These are phyloP conservation scores for Celoporthe dispersa DNA, from an alignment of 2,329 filamentous ascomycete genomes.

Conservation along the genomic window DNA sequence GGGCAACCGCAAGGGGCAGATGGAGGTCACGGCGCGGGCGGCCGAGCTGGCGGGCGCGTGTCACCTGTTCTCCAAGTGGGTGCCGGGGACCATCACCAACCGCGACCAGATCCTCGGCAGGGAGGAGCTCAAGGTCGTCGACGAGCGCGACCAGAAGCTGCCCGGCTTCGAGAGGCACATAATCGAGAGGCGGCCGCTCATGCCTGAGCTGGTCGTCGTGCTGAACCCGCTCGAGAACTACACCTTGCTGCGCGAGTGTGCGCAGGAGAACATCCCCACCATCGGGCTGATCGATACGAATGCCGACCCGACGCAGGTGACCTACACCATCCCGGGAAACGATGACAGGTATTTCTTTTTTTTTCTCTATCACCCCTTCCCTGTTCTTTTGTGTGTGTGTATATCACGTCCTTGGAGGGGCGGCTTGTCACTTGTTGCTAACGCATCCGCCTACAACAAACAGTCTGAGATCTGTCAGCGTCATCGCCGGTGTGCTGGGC, in stretches of 20 bases:
- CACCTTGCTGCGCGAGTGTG: slow-evolving; percentile 88
- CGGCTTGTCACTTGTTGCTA: slow-evolving; percentile 31
- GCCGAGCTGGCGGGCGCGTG: slow-evolving; percentile 78
- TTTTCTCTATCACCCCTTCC: slow-evolving; percentile 32
- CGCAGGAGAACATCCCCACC: slow-evolving; percentile 84
- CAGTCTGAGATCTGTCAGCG: slow-evolving; percentile 78
- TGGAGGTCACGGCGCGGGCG: slow-evolving; percentile 78
- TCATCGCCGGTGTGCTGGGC: slow-evolving; percentile 85
- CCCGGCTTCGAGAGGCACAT: slow-evolving; percentile 69
- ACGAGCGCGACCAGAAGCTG: slow-evolving; percentile 69
- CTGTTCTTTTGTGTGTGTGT: background rate
- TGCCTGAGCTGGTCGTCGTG: slow-evolving; percentile 90
- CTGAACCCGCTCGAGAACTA: slow-evolving; percentile 94
- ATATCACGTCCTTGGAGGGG: background rate
- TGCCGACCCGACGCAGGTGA: slow-evolving; percentile 89
- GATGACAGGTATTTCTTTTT: slow-evolving; percentile 75
- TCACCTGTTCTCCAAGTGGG: slow-evolving; percentile 93
- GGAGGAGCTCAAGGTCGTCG: slow-evolving; percentile 73
- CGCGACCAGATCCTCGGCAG: slow-evolving; percentile 82
- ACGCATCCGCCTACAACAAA: slow-evolving; percentile 15
- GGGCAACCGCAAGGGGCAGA: slow-evolving; percentile 82
- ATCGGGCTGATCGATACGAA: slow-evolving; percentile 96
- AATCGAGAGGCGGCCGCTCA: slow-evolving; percentile 65
- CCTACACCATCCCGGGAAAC: slow-evolving; percentile 95
- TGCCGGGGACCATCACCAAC: slow-evolving; percentile 89